Conservation (phyloP, 768 basidiomycete genomes). For the Neoboletus brunneissimus region DNA sequence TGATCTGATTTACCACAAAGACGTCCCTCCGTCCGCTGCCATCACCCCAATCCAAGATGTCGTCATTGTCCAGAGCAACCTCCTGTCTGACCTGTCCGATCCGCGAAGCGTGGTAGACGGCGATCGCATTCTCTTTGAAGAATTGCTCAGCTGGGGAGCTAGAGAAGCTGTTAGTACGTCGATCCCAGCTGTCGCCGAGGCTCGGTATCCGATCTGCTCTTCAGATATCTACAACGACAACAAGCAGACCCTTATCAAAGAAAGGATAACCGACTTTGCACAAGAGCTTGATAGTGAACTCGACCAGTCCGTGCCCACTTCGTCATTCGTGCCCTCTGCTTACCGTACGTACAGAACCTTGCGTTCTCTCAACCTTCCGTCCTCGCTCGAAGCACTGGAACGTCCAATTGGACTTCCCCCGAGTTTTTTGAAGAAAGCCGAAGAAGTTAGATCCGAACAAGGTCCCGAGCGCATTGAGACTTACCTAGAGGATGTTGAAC, state of each 20-base stretch:
- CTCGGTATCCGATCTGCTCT: not conserved
- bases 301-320: slow-evolving; percentile 49
- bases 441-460: slow-evolving; percentile 76
- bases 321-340: not conserved
- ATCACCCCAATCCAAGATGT: slow-evolving; percentile 64
- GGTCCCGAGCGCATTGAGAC: slow-evolving; percentile 71
- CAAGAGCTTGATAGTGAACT: slow-evolving; percentile 60
- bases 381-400: slow-evolving; percentile 84
- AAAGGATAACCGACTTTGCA: slow-evolving; percentile 59
- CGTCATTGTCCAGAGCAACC: slow-evolving; percentile 58
- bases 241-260: slow-evolving; percentile 65
- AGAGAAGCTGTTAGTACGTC: slow-evolving; percentile 80
- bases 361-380: slow-evolving; percentile 73
- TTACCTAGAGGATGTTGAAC: slow-evolving; percentile 69
- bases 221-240: slow-evolving; percentile 85
- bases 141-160: slow-evolving; percentile 83
- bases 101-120: slow-evolving; percentile 52
- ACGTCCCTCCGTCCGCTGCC: slow-evolving; percentile 70
- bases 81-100: slow-evolving; percentile 57
- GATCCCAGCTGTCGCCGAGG: not conserved
- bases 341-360: slow-evolving; percentile 48
- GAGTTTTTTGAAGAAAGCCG: slow-evolving; percentile 79
- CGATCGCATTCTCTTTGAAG: slow-evolving; percentile 65
- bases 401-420: slow-evolving; percentile 86
- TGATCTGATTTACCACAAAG: slow-evolving; percentile 91